phyloP scores from a whole-genome alignment of 441 rosid species.

The Rhodomyrtus psidioides region DNA sequence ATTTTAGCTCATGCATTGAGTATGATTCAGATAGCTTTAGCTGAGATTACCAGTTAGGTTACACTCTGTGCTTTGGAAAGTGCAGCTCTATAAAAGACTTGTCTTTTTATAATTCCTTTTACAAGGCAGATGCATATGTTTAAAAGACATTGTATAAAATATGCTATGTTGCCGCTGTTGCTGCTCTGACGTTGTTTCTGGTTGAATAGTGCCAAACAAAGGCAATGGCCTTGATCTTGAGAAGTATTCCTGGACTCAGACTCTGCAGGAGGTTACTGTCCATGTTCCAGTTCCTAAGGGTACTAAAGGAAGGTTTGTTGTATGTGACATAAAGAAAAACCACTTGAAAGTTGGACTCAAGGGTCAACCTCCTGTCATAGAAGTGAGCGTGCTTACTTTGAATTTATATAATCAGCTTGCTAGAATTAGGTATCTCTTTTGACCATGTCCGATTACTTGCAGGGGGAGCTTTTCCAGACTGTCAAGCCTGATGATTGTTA shows the following conservation, averaged over 20 bases:
- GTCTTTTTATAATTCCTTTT: background rate
- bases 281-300: slow-evolving; percentile 78
- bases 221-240: slow-evolving; percentile 95
- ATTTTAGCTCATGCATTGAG: background rate
- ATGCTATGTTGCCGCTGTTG: background rate
- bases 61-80: background rate
- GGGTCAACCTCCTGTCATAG: slow-evolving; percentile 87
- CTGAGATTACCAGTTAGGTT: background rate
- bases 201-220: slow-evolving; percentile 60
- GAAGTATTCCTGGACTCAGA: slow-evolving; percentile 85
- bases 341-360: slow-evolving; percentile 84
- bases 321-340: slow-evolving; percentile 80
- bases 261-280: slow-evolving; percentile 70
- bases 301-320: slow-evolving; percentile 64
- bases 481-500: slow-evolving; percentile 85
- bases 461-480: slow-evolving; percentile 73
- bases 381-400: slow-evolving; percentile 36
- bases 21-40: background rate
- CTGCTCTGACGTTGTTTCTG: background rate
- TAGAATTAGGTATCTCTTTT: background rate
- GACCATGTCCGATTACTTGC: background rate
- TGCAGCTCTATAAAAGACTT: background rate
- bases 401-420: background rate
- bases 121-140: background rate
- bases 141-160: background rate